Base-by-base conservation (phyloP, 2,329 filamentous ascomycete species). In the Cercospora sesami region DNA sequence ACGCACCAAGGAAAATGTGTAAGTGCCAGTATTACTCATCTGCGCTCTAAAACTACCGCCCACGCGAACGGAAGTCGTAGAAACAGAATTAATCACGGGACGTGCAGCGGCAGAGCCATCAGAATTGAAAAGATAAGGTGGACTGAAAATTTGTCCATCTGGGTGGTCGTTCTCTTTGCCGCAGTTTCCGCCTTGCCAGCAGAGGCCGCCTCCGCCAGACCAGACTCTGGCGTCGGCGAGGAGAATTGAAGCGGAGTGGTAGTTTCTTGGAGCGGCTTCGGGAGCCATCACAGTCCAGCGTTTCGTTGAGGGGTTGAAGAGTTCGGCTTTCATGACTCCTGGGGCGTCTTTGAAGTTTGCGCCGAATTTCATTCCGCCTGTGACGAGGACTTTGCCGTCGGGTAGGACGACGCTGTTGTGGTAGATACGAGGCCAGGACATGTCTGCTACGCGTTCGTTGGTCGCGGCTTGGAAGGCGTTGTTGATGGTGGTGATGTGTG, bases 101-200 rank as follows among this genome's bases (percentile, higher is more conserved):
- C 64, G 18, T 28, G 59, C n/a, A 2, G 64, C 59, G 8, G 58
- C 42, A 3, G 23, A 18, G 1, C 57, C 58, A 18, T 31, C 26
- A 72, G 73, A 42, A 30, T 81, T 82, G 69, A 86, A 83, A 0
- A 88, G 83, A 69, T 88, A 88, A 0, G 83, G 82, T 0, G 86
- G 86, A 5, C 79, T 80, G 75, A 83, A 88, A 63, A 88, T 83
- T 73, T 88, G 82, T 6, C 76, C 84, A 68, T 88, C 84, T 39
- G 80, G 80, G 68, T 88, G 86, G 65, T 88, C 85, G n/a, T 39
- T 59, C 16, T 31, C 21, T 30, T 55, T 53, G 21, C 48, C 33
- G 64, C 64, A 66, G 28, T 59, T 39, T 0, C 28, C 28, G 30
- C 55, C 55, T 18, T 33, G 28, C 28, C 55, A 80, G 63, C 86